These are phyloP conservation scores for Botrytis deweyae DNA, from an alignment of 2,329 filamentous ascomycete genomes.

Conservation along the genomic window DNA sequence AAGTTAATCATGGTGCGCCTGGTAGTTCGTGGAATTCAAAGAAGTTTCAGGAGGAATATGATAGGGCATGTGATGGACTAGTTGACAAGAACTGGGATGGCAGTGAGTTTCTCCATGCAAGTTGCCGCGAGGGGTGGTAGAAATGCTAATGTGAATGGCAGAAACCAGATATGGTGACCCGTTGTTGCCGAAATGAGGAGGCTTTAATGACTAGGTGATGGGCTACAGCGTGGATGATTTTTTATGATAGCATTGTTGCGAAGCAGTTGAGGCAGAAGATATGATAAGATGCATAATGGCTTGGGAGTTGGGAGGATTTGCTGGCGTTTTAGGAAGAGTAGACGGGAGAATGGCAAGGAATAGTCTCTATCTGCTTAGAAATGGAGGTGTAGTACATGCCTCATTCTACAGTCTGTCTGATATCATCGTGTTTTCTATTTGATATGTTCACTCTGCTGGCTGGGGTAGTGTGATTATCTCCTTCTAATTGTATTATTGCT, in stretches of 20 bases:
- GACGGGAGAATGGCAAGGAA: neutral
- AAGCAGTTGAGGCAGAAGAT: neutral
- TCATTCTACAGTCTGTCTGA: neutral
- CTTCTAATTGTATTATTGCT: neutral
- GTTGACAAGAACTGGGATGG: constrained; percentile 53
- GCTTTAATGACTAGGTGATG: neutral
- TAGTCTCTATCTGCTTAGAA: neutral
- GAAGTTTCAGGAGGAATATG: constrained; percentile 56
- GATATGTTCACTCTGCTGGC: neutral
- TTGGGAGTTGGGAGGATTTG: neutral
- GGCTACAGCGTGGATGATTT: neutral
- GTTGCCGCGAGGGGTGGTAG: neutral
- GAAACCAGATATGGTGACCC: constrained; percentile 20
- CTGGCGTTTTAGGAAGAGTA: constrained; percentile 14
- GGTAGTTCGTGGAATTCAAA: constrained; percentile 55
- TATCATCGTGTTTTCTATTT: neutral
- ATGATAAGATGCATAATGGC: constrained; percentile 8
- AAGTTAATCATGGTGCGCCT: constrained; percentile 42
- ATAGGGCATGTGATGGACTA: constrained; percentile 48
- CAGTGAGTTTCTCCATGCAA: constrained; percentile 39
- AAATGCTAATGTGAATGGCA: constrained; percentile 9
- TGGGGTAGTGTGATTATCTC: neutral
- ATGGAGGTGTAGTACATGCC: neutral
- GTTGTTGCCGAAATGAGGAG: neutral
- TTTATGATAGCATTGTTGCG: neutral